A percentile compares a stretch with the other conserved stretches of the same genome.
Conservation (phyloP, 495 filamentous ascomycete genomes). For the Jackrogersella multiformis region DNA sequence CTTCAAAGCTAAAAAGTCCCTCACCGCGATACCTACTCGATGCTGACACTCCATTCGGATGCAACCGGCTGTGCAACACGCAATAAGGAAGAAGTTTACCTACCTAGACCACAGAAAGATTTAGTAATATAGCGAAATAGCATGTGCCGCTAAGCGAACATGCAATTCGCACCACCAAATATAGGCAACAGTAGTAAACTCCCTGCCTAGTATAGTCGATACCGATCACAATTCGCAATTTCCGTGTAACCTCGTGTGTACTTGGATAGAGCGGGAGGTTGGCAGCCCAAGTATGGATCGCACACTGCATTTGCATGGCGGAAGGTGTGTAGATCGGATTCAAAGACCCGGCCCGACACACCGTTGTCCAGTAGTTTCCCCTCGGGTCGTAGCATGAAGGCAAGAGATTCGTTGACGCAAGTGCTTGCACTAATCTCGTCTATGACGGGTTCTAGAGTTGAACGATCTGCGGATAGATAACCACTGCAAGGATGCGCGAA, state of each 20-base stretch:
- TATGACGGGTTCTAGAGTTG: conserved; percentile 13
- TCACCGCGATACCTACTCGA: neutral
- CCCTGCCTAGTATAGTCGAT: conserved; percentile 10
- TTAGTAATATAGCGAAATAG: conserved; percentile 3
- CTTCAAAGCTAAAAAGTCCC: neutral
- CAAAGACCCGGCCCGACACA: conserved; percentile 33
- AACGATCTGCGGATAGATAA: conserved; percentile 35
- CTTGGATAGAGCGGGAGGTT: conserved; percentile 19
- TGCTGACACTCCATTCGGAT: neutral
- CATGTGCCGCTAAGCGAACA: conserved; percentile 3
- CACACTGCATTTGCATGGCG: conserved; percentile 36
- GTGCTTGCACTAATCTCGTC: conserved; percentile 9
- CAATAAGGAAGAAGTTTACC: neutral
- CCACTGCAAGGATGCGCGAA: conserved; percentile 23
- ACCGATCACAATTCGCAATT: conserved; percentile 6
- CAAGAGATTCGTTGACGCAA: conserved; percentile 25
- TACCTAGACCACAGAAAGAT: too few relatives aligned
- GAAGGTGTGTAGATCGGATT: conserved; percentile 37
- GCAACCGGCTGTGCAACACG: neutral
- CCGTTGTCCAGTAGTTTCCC: conserved; percentile 19
- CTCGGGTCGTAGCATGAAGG: conserved; percentile 28
- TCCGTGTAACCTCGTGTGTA: conserved; percentile 20
- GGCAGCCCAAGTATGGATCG: conserved; percentile 9
- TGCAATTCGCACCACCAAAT: conserved; percentile 1
- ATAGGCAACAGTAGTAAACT: neutral